These are phyloP conservation scores for Acanthochlamys bracteata DNA, from an alignment of 106 monocot species.

Conservation along the genomic window DNA sequence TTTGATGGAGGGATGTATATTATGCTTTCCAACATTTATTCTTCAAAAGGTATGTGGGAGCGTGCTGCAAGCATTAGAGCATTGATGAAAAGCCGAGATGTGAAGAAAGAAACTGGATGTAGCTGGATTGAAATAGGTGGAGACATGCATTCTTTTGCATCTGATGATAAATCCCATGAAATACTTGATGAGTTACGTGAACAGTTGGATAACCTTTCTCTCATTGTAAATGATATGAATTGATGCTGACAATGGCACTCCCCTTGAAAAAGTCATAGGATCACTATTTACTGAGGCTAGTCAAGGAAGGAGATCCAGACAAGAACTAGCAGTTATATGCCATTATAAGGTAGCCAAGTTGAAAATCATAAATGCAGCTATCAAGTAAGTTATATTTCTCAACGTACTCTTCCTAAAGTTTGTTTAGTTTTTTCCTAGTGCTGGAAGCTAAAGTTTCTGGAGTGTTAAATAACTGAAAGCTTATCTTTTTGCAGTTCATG, in stretches of 20 bases:
- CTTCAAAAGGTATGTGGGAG: constrained; percentile 44
- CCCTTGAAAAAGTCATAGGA: not conserved
- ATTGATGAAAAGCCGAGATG: constrained; percentile 31
- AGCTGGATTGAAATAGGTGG: constrained; percentile 64
- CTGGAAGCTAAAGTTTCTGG: too few relatives aligned
- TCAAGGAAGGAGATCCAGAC: too few relatives aligned
- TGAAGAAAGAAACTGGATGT: constrained; percentile 48
- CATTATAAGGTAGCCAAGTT: too few relatives aligned
- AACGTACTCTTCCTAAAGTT: too few relatives aligned
- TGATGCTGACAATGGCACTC: constrained; percentile 3
- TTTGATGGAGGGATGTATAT: constrained; percentile 43
- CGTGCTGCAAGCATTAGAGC: constrained; percentile 29
- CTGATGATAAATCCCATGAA: constrained; percentile 30
- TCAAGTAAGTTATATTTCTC: too few relatives aligned
- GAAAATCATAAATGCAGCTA: too few relatives aligned
- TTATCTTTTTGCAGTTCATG: too few relatives aligned
- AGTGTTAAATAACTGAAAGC: too few relatives aligned
- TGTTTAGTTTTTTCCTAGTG: too few relatives aligned
- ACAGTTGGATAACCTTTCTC: constrained; percentile 26
- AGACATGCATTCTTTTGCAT: constrained; percentile 23
- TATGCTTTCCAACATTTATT: constrained; percentile 53
- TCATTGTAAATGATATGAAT: constrained; percentile 15
- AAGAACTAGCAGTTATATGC: too few relatives aligned
- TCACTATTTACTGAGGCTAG: too few relatives aligned
- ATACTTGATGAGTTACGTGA: constrained; percentile 22